Evolutionary conservation across 1,284 basidiomycete genomes (phyloP).

Genomic region (Phlebopus sp.): DNA sequence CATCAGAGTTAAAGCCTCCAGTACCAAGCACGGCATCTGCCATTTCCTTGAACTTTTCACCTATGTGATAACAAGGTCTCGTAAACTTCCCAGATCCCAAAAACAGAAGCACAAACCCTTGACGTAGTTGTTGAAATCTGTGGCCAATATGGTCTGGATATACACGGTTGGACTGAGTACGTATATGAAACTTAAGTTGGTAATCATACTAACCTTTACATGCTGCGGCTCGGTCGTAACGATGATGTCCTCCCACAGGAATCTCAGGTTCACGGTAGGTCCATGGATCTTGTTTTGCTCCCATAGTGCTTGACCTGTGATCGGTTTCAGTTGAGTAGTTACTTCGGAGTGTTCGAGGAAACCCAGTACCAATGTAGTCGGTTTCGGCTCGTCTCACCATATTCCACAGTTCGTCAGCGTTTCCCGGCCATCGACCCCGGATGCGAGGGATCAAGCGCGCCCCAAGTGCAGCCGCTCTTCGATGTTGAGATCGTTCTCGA

Average conservation of each 20-base stretch:
- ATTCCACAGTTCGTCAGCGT: slow-evolving; percentile 23
- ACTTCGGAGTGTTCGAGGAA: not conserved
- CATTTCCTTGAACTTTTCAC: slow-evolving; percentile 26
- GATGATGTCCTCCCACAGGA: slow-evolving; percentile 35
- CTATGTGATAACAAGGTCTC: slow-evolving; percentile 18
- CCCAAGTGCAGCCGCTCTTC: slow-evolving; percentile 17
- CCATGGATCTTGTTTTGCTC: slow-evolving; percentile 20
- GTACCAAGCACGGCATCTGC: slow-evolving; percentile 38
- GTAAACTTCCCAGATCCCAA: not conserved
- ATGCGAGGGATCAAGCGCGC: slow-evolving; percentile 22
- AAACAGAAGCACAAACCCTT: slow-evolving; percentile 37
- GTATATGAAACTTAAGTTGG: not conserved
- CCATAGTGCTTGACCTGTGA: slow-evolving; percentile 17
- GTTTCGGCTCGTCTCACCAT: slow-evolving; percentile 12
- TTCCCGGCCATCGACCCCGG: slow-evolving; percentile 24
- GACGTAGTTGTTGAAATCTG: slow-evolving; percentile 42
- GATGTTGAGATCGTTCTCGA: slow-evolving; percentile 12
- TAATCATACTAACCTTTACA: slow-evolving; percentile 23
- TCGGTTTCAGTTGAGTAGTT: slow-evolving; percentile 2
- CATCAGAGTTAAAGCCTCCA: slow-evolving; percentile 49
- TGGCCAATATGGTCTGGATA: slow-evolving; percentile 36
- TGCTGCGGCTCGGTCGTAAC: slow-evolving; percentile 36
- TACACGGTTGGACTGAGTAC: not conserved
- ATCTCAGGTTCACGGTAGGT: slow-evolving; percentile 23
- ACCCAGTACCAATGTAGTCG: slow-evolving; percentile 26